Evolutionary conservation across 202 grass and related monocot species (phyloP).

Genomic region (Miscanthus sacchariflorus): DNA sequence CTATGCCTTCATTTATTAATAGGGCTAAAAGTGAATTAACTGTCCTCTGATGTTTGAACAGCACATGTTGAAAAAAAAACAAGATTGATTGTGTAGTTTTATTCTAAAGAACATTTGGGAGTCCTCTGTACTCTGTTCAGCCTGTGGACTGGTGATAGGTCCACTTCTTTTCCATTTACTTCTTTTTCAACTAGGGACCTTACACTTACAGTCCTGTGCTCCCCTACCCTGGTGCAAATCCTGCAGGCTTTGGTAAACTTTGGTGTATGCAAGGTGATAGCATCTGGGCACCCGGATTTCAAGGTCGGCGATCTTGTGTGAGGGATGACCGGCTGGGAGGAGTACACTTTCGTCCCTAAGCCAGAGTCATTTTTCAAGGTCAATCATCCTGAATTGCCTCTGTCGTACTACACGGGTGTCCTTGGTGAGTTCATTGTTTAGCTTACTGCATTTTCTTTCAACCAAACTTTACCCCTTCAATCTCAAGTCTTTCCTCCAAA

Average conservation of each 20-base stretch:
- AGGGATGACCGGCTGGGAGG: constrained; percentile 67
- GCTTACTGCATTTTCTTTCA: neutral
- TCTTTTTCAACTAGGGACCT: neutral
- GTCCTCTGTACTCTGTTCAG: neutral
- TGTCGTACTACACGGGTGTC: constrained; percentile 70
- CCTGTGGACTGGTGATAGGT: neutral
- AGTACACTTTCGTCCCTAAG: constrained; percentile 53
- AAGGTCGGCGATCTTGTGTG: constrained; percentile 55
- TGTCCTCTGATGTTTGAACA: neutral
- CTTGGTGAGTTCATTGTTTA: constrained; percentile 49
- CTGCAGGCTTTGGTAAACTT: neutral
- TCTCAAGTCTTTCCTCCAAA: neutral
- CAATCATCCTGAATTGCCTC: constrained; percentile 57
- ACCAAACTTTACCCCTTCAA: neutral
- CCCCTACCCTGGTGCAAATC: neutral
- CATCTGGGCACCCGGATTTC: constrained; percentile 59
- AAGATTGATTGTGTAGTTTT: neutral
- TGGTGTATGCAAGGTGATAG: constrained; percentile 63
- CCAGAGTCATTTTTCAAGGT: constrained; percentile 36
- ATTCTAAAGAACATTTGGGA: no score
- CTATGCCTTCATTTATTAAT: no score
- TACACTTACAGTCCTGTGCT: neutral
- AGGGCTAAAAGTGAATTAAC: neutral
- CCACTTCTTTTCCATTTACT: neutral
- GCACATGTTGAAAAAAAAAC: neutral